A percentile compares a stretch with the other conserved stretches of the same genome.
These are phyloP conservation scores for Alternaria ventricosa DNA, from an alignment of 2,329 filamentous ascomycete genomes.

Conservation along the genomic window DNA sequence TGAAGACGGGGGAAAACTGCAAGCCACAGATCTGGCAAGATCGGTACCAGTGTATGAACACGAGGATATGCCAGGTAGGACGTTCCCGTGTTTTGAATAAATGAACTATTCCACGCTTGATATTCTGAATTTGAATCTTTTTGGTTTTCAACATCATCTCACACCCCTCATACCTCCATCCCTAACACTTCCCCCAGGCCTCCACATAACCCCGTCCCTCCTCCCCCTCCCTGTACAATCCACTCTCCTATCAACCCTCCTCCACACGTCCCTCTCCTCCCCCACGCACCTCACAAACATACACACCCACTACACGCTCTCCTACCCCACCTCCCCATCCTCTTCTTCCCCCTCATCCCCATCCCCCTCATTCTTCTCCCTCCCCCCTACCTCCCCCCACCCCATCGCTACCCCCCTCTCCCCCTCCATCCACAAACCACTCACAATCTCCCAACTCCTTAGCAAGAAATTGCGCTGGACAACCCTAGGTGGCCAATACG, in stretches of 20 bases:
- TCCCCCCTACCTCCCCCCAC: slow-evolving; percentile 30
- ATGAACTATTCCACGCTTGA: neutral
- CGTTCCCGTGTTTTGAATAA: neutral
- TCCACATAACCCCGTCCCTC: slow-evolving; percentile 77
- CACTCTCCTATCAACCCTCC: slow-evolving; percentile 72
- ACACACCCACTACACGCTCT: slow-evolving; percentile 78
- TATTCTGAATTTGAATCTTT: neutral
- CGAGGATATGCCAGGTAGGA: slow-evolving; percentile 70
- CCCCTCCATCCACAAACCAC: slow-evolving; percentile 73
- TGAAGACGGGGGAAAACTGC: slow-evolving; percentile 6
- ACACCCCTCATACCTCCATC: neutral
- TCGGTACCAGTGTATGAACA: slow-evolving; percentile 64
- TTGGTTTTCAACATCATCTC: too few species aligned
- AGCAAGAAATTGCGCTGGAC: slow-evolving; percentile 88
- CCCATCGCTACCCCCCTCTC: slow-evolving; percentile 66
- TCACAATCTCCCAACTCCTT: slow-evolving; percentile 73
- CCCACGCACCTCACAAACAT: slow-evolving; percentile 84
- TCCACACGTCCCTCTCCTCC: slow-evolving; percentile 79
- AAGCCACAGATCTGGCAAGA: slow-evolving; percentile 1
- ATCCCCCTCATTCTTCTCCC: slow-evolving; percentile 57
- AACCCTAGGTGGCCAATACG: slow-evolving; percentile 93
- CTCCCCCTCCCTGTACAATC: slow-evolving; percentile 73
- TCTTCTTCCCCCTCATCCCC: slow-evolving; percentile 59
- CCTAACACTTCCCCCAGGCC: slow-evolving; percentile 60
- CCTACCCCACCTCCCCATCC: slow-evolving; percentile 60